These are phyloP conservation scores for Groenewaldozyma tartarivorans DNA, from an alignment of 805 yeast species.

Conservation along the genomic window DNA sequence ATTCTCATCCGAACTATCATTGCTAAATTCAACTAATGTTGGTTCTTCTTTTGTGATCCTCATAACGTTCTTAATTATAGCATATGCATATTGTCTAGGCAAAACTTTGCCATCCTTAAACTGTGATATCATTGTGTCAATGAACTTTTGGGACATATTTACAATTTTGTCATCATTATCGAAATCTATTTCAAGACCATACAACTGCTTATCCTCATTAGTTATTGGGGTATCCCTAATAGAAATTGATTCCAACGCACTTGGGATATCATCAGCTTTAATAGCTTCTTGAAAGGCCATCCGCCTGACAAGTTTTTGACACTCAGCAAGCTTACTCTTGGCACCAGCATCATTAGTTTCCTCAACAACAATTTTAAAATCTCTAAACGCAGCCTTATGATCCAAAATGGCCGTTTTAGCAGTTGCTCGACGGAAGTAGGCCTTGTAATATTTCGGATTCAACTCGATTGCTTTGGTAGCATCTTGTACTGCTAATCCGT, in stretches of 20 bases:
- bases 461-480: constrained; percentile 60
- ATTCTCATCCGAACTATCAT: constrained; percentile 13
- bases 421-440: constrained; percentile 80
- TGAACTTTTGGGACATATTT: constrained; percentile 44
- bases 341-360: constrained; percentile 58
- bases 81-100: constrained; percentile 77
- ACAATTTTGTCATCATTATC: constrained; percentile 27
- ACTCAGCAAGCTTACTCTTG: constrained; percentile 47
- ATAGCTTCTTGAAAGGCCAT: constrained; percentile 83
- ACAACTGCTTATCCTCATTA: constrained; percentile 34
- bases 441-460: constrained; percentile 63
- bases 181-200: constrained; percentile 37
- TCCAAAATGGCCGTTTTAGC: constrained; percentile 68
- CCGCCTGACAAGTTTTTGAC: constrained; percentile 56
- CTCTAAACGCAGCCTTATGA: constrained; percentile 63
- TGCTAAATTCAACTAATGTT: constrained; percentile 60
- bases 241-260: constrained; percentile 35
- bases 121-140: constrained; percentile 53
- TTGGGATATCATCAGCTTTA: constrained; percentile 52
- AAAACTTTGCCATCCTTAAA: constrained; percentile 66
- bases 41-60: constrained; percentile 56
- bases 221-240: constrained; percentile 27
- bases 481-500: constrained; percentile 77
- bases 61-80: constrained; percentile 65
- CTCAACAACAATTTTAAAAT: constrained; percentile 53